A percentile compares a stretch with the other conserved stretches of the same genome.
phyloP scores from a whole-genome alignment of 2,329 filamentous ascomycete genomes.

The Cercospora sesami region DNA sequence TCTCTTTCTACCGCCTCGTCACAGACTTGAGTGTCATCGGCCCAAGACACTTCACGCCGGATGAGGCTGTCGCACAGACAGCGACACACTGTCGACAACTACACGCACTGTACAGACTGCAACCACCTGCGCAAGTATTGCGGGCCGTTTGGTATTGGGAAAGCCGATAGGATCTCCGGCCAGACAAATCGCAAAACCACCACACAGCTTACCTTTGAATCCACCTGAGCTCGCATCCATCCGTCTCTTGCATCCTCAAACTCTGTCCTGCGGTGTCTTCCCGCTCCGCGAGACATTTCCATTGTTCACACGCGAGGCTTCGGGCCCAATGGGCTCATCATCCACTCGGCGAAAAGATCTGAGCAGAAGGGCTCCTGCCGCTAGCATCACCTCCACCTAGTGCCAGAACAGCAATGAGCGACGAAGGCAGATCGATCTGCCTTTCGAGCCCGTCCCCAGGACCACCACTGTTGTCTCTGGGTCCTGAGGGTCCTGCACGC shows the following conservation, averaged over 20 bases:
- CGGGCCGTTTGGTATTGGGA: background rate
- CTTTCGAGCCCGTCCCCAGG: background rate
- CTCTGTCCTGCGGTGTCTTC: constrained; percentile 6
- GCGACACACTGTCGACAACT: background rate
- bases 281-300: constrained; percentile 14
- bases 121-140: background rate
- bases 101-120: background rate
- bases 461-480: constrained; percentile 2
- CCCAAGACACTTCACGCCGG: background rate
- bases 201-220: constrained; percentile 25
- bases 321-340: background rate
- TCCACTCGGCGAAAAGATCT: background rate
- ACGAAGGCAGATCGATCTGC: constrained; percentile 2
- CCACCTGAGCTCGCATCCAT: constrained; percentile 17
- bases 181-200: constrained; percentile 16
- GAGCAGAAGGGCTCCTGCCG: background rate
- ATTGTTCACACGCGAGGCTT: constrained; percentile 10
- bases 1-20: constrained; percentile 18
- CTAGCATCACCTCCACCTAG: background rate
- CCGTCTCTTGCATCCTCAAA: background rate
- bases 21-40: background rate
- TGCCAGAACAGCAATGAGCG: constrained; percentile 7
- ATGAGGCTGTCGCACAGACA: background rate
- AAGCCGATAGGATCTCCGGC: constrained; percentile 25
- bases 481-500: constrained; percentile 22